Base-by-base conservation (phyloP, 2,329 filamentous ascomycete species). In the Neofusicoccum parvum region DNA sequence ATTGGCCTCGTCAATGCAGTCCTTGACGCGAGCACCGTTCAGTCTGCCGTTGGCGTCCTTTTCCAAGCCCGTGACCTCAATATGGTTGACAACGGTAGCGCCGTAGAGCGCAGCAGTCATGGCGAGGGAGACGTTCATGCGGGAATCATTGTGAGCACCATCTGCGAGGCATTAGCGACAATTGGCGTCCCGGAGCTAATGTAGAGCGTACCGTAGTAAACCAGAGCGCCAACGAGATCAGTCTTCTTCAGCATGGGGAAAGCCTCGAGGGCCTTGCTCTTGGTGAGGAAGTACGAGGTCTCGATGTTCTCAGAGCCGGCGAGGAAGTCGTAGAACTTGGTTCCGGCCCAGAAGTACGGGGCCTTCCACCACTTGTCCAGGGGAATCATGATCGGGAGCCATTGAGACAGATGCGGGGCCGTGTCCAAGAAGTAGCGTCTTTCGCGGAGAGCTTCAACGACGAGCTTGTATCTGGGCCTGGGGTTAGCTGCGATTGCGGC, bases 51-150 rank as follows among this genome's bases (percentile, higher is more conserved):
- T 82, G 3, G 83, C 86, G 74, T 94, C 88, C 78, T 94, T 96
- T 68, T 90, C 85, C 45, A 96, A 82, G 48, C 85, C 81, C 5
- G 89, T 94, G 63, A 96, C 91, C 76, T 95, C 91, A 72, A 92
- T 81, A 78, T 96, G 91, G 78, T 94, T 96, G 67, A 92, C 87
- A 45, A 95, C 86, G 3, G 91, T 96, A 64, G 88, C 87, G 37
- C 92, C 92, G 75, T 95, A 96, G 49, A 96, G 81, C n/a, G 92
- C 91, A 65, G 92, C 92, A 17, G 92, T 96, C 87, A 94, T 92
- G 20, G 91, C 92, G 65, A 96, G 83, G 9, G 91, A 94, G 34
- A 95, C 90, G 74, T 96, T 96, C 92, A 96, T 96, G 58, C 92
- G 87, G 20, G 92, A 95, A 78, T 96, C 92, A 74, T 96, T 96